Evolutionary conservation across 192 early-diverging fungal genomes (phyloP), one percentile per base, ranked within the genome.

Genomic region (Backusella psychrophila): DNA sequence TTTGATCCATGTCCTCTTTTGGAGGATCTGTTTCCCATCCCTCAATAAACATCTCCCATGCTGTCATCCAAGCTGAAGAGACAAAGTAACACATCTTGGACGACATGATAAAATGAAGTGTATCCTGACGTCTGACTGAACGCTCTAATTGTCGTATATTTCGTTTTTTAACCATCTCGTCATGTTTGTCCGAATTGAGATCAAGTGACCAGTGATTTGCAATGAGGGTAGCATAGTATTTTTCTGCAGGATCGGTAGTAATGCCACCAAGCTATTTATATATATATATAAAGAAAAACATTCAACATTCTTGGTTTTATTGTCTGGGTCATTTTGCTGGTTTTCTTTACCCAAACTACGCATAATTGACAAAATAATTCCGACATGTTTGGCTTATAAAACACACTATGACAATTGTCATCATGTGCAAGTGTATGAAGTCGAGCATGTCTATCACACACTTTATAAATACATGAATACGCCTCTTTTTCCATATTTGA

Each of bases 1-100:
- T 39, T 31, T 76, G 66, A 38, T 76, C 65, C 19, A 76, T 70
- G 8, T 4, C 6, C 0, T 44, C 19, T 11, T 41, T 14, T 21
- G 76, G 76, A n/a, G 52, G 56, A 17, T 38, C 21, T 0, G 42
- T 71, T 4, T 53, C 17, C 70, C 76, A 77, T 0, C 76, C 76
- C 26, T 77, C 76, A 4, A 77, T 46, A 73, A 72, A 77, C 71
- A 33, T 71, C 36, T 77, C 76, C 76, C 76, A 77, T 19, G 23
- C 17, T 36, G 29, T 63, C 70, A 77, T 72, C 76, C 76, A 77
- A 3, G 29, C 17, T 7, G 76, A 39, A 15, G 76, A 35, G 17
- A 77, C 66, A 39, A 77, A 77, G 15, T 9, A 34, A 23, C 36
- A 72, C 11, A 11, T 19, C 6, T 34, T 39, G 29, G 6, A 9